Evolutionary conservation across 495 filamentous ascomycete genomes (phyloP).

Genomic region (Aspergillus bertholletiae): DNA sequence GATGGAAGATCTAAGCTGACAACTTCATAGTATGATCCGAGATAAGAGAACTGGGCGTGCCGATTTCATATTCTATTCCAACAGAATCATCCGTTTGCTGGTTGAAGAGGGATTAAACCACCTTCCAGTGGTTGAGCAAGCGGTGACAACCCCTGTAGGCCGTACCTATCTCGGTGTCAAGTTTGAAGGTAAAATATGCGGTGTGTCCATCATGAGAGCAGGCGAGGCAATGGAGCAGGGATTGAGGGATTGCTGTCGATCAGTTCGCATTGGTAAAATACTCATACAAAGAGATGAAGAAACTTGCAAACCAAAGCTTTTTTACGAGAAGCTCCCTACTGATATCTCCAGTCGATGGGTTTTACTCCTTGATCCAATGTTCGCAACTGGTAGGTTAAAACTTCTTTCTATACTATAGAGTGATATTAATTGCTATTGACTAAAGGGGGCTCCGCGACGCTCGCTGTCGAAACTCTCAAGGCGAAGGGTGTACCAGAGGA

Average conservation of each 20-base stretch:
- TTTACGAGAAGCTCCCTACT: constrained; percentile 94
- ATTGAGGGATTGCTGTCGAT: constrained; percentile 91
- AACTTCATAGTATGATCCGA: constrained; percentile 76
- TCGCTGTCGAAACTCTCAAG: constrained; percentile 91
- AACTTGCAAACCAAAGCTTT: constrained; percentile 83
- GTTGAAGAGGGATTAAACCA: constrained; percentile 98
- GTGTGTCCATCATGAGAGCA: constrained; percentile 96
- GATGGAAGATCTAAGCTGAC: constrained; percentile 8
- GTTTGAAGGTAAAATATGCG: constrained; percentile 97
- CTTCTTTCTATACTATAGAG: background rate
- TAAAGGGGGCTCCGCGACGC: constrained; percentile 87
- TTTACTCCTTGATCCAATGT: constrained; percentile 95
- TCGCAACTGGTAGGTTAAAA: constrained; percentile 78
- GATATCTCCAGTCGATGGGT: constrained; percentile 94
- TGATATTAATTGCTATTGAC: constrained; percentile 8
- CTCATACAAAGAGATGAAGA: constrained; percentile 97
- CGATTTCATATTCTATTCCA: constrained; percentile 99
- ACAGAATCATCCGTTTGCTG: constrained; percentile 95
- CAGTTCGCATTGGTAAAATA: constrained; percentile 96
- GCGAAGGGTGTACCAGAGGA: constrained; percentile 90
- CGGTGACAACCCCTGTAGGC: constrained; percentile 86
- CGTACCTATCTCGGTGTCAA: constrained; percentile 84
- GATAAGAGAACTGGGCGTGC: constrained; percentile 83
- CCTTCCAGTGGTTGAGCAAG: constrained; percentile 82
- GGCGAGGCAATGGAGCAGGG: constrained; percentile 99